These are phyloP conservation scores for Sporisorium scitamineum DNA, from an alignment of 1,284 basidiomycete genomes.

Conservation along the genomic window DNA sequence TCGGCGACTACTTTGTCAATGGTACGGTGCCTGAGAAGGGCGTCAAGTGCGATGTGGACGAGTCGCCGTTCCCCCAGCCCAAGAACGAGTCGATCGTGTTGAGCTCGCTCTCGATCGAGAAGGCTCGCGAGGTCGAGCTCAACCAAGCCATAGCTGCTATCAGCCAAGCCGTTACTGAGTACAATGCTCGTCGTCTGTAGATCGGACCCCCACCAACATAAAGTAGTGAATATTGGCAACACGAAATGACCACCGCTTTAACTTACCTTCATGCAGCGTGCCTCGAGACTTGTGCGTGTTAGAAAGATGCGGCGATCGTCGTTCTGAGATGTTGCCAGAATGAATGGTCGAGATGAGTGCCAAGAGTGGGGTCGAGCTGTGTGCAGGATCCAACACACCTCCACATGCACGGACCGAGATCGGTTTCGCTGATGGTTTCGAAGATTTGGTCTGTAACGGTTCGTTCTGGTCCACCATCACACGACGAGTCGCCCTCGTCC, in stretches of 20 bases:
- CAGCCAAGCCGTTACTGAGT: slow-evolving; percentile 26
- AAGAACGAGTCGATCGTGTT: slow-evolving; percentile 17
- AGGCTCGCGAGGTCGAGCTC: slow-evolving; percentile 21
- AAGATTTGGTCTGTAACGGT: not conserved
- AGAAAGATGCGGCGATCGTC: not conserved
- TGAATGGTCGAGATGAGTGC: not conserved
- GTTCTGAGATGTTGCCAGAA: too few species aligned
- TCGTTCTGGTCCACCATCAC: not conserved
- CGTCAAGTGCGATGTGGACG: slow-evolving; percentile 41
- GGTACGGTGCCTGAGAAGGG: slow-evolving; percentile 49
- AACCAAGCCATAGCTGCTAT: slow-evolving; percentile 36
- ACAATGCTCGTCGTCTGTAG: slow-evolving; percentile 28
- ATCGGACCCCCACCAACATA: too few species aligned
- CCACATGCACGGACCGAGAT: slow-evolving; percentile 21
- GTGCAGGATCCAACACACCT: slow-evolving; percentile 6
- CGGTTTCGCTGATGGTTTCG: not conserved
- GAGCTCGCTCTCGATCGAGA: slow-evolving; percentile 15
- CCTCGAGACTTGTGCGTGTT: too few species aligned
- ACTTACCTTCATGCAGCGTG: not conserved
- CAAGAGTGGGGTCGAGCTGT: too few species aligned
- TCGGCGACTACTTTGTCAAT: slow-evolving; percentile 52
- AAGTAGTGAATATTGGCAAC: not conserved
- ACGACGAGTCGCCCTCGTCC: too few species aligned
- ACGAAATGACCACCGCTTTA: not conserved
- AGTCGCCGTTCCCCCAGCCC: slow-evolving; percentile 35